Evolutionary conservation across 345 rosid genomes (phyloP).

Genomic region (Syzygium aqueum): DNA sequence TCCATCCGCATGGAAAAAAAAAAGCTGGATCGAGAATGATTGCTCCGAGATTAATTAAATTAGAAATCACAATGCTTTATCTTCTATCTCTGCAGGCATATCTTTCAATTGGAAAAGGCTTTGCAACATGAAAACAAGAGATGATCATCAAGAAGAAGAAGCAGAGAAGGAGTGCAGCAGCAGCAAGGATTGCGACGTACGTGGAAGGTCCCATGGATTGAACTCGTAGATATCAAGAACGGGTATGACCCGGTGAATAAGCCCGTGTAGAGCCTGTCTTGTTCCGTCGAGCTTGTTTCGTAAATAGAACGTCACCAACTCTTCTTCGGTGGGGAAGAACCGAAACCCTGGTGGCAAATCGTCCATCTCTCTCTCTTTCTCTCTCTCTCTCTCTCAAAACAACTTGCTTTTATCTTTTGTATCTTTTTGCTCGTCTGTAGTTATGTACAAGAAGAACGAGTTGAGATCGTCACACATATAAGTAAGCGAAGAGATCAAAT

Average conservation of each 20-base stretch:
- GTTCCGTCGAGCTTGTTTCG: conserved; percentile 24
- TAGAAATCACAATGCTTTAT: background rate
- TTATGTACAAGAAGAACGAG: background rate
- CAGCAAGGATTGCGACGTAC: conserved; percentile 7
- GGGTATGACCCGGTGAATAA: conserved; percentile 43
- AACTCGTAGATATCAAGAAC: conserved; percentile 30
- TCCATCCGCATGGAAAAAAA: background rate
- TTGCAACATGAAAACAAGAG: background rate
- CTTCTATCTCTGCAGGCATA: background rate
- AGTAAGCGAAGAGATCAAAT: background rate
- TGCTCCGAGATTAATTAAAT: background rate
- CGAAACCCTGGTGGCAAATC: conserved; percentile 49
- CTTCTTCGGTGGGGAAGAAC: conserved; percentile 60
- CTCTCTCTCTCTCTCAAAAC: background rate
- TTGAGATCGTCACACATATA: background rate
- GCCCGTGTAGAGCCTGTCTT: conserved; percentile 16
- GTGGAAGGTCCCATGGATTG: conserved; percentile 43
- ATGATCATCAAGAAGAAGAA: background rate
- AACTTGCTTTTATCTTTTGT: background rate
- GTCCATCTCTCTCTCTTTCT: background rate
- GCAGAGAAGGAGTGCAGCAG: background rate
- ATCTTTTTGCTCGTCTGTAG: background rate
- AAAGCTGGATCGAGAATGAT: background rate
- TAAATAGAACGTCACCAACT: conserved; percentile 43
- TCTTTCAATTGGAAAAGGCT: background rate